Conservation (phyloP, 2,329 filamentous ascomycete genomes). For the Colletotrichum higginsianum region DNA sequence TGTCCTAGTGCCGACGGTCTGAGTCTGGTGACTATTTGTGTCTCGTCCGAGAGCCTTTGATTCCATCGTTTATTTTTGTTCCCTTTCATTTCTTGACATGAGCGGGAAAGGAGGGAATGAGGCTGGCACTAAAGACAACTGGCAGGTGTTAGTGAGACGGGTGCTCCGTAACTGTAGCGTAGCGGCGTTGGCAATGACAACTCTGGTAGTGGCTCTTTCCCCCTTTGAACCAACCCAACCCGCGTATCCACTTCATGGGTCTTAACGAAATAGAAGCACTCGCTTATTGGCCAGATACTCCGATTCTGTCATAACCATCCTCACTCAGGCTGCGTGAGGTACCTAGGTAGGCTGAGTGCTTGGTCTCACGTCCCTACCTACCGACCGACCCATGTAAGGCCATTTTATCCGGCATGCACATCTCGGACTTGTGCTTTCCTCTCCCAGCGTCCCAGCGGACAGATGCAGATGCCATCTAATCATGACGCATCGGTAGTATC, state of each 20-base stretch:
- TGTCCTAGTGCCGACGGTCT: conserved; percentile 8
- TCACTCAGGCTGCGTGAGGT: background rate
- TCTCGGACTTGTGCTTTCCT: conserved; percentile 24
- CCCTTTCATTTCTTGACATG: background rate
- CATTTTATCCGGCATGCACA: conserved; percentile 16
- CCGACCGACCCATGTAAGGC: background rate
- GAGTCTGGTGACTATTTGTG: conserved; percentile 23
- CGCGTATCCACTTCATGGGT: conserved; percentile 22
- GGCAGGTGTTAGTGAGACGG: conserved; percentile 23
- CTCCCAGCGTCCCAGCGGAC: conserved; percentile 21
- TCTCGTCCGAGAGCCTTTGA: conserved; percentile 21
- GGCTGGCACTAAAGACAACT: conserved; percentile 14
- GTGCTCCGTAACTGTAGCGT: background rate
- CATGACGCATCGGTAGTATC: conserved; percentile 19
- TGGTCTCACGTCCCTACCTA: no score
- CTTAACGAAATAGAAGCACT: background rate
- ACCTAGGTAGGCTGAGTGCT: background rate
- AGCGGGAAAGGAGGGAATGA: conserved; percentile 14
- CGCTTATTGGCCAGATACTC: background rate
- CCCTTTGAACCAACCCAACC: conserved; percentile 23
- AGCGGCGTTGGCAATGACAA: background rate
- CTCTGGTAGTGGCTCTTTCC: conserved; percentile 20
- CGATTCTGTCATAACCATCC: no score
- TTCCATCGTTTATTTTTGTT: conserved; percentile 33
- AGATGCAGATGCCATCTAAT: conserved; percentile 42